These are phyloP conservation scores for Rhizopogon roseolus DNA, from an alignment of 768 basidiomycete genomes.

Conservation along the genomic window DNA sequence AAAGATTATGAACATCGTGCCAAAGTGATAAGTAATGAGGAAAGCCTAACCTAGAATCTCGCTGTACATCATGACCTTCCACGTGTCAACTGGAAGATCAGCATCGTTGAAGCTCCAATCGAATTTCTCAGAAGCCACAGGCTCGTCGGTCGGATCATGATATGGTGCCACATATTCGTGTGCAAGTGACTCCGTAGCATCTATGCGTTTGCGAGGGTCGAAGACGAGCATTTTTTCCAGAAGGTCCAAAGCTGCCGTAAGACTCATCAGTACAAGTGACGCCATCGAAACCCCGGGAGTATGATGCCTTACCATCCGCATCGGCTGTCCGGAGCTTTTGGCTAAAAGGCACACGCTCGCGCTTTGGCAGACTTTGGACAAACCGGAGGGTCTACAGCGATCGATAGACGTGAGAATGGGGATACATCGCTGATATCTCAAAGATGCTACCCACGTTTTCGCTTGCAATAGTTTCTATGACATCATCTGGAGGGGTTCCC, in stretches of 20 bases:
- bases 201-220: constrained; percentile 96
- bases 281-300: neutral
- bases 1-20: neutral
- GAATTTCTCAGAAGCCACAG: constrained; percentile 88
- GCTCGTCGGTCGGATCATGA: constrained; percentile 98
- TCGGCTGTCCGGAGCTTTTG: constrained; percentile 90
- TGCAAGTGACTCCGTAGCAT: constrained; percentile 80
- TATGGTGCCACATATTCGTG: constrained; percentile 97
- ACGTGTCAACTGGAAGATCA: constrained; percentile 95
- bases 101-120: constrained; percentile 99
- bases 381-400: constrained; percentile 83
- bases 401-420: constrained; percentile 10
- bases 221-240: constrained; percentile 99
- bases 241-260: constrained; percentile 74
- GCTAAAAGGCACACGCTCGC: constrained; percentile 91
- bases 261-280: neutral
- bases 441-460: constrained; percentile 71
- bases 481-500: constrained; percentile 99
- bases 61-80: constrained; percentile 99
- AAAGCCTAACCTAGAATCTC: constrained; percentile 81
- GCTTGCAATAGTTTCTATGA: constrained; percentile 96
- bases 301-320: constrained; percentile 60
- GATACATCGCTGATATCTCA: neutral
- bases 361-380: constrained; percentile 96
- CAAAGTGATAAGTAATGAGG: neutral